Base-by-base conservation (phyloP, 2,329 filamentous ascomycete species). In the Curvularia eragrostidis region DNA sequence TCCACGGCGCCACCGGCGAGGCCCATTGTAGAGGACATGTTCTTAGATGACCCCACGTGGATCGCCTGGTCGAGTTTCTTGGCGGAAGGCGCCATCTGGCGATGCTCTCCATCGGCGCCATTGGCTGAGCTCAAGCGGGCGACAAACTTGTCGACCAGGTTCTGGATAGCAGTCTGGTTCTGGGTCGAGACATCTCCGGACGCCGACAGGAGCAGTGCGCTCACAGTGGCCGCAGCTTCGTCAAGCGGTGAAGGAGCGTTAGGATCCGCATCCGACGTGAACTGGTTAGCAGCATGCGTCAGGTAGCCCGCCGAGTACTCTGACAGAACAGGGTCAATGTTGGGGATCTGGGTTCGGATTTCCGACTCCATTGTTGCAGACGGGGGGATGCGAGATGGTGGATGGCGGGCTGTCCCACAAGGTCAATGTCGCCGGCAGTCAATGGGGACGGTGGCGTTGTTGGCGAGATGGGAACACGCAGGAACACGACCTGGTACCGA, bases 221-320 rank as follows among this genome's bases (percentile, higher is more conserved):
- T 93, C 65, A 99, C 89, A 56, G 90, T 85, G 36, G 87, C 83
- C 47, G 93, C 92, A 48, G 95, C 95, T 76, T 98, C 93, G 60
- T 87, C 85, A 58, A 99, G 82, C 10, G 93, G 93, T 3, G 91
- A 91, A 54, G 84, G 80, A n/a, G 81, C 87, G 63, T 85, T 83
- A 38, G 85, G 74, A 63, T 96, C 92, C 51, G 80, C 79, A 63
- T 96, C 93, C 50, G 88, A 86, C 59, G 87, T 83, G 83, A 91
- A 96, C 50, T 90, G 84, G 65, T 89, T 93, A 47, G 93, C 95
- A 48, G 95, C 95, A 83, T 99, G 94, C 72, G 88, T 93, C 68
- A 99, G 84, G 76, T 98, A 99, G 56, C 95, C 95, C 65, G 92
- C 91, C 42, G 93, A 95, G 79, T 97, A 97, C 79, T 96, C 91